Evolutionary conservation across 257 asterid genomes (phyloP).

Genomic region (Solanum piurae): DNA sequence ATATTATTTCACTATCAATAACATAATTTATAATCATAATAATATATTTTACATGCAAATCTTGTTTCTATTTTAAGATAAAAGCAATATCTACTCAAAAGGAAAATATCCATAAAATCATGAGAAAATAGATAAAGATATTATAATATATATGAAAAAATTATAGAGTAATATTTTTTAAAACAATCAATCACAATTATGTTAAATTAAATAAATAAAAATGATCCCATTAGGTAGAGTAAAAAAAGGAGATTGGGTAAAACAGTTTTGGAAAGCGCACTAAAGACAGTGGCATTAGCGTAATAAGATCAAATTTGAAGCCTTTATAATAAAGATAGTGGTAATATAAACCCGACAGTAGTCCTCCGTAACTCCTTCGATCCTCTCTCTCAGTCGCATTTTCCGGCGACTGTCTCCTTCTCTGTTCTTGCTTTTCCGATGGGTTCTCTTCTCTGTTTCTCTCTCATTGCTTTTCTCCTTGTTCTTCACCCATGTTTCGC

Average conservation of each 20-base stretch:
- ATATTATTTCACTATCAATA: not conserved
- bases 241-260: not conserved
- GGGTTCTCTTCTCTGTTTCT: conserved; percentile 13
- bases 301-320: not conserved
- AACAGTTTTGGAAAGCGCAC: not conserved
- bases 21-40: not conserved
- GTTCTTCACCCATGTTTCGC: conserved; percentile 13
- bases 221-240: not conserved
- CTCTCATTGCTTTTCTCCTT: not conserved
- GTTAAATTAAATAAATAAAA: no score
- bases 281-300: conserved; percentile 10
- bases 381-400: conserved; percentile 17
- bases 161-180: no score
- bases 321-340: not conserved
- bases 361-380: conserved; percentile 2
- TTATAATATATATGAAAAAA: no score
- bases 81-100: not conserved
- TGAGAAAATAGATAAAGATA: not conserved
- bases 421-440: not conserved
- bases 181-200: not conserved
- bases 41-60: no score
- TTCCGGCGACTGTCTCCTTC: conserved; percentile 5
- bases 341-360: conserved; percentile 21
- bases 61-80: not conserved
- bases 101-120: not conserved